phyloP scores from a whole-genome alignment of 1,139 yeast species.

The Pichiaceae sp. region DNA sequence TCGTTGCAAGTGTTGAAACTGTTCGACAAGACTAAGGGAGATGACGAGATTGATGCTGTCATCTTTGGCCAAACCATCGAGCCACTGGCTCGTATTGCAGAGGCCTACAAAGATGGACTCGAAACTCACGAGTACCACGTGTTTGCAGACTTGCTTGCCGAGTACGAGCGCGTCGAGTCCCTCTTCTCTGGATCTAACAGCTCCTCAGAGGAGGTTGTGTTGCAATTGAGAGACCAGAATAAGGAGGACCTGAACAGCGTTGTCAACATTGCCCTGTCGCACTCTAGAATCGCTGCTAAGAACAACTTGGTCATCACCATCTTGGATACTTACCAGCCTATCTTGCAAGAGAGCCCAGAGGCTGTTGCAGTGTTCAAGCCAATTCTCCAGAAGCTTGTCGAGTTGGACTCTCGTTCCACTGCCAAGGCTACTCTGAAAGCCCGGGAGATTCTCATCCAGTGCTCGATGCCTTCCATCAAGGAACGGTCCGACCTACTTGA shows the following conservation, averaged over 20 bases:
- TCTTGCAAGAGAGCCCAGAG: constrained; percentile 52
- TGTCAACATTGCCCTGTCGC: constrained; percentile 68
- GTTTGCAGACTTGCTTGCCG: constrained; percentile 58
- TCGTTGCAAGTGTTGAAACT: constrained; percentile 69
- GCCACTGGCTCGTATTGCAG: constrained; percentile 68
- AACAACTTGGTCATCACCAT: constrained; percentile 84
- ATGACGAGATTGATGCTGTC: constrained; percentile 27
- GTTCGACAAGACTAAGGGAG: constrained; percentile 44
- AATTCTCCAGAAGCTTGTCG: constrained; percentile 70
- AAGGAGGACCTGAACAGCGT: constrained; percentile 71
- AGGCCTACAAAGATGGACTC: constrained; percentile 65
- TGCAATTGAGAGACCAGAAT: constrained; percentile 80
- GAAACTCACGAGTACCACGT: constrained; percentile 76
- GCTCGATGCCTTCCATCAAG: constrained; percentile 90
- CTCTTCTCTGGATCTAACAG: constrained; percentile 64
- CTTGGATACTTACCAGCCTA: constrained; percentile 70
- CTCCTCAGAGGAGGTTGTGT: constrained; percentile 81
- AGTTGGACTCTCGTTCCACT: constrained; percentile 79
- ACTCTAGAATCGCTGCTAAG: constrained; percentile 88
- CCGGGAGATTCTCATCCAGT: constrained; percentile 90
- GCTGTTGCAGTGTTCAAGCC: constrained; percentile 66
- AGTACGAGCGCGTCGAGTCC: constrained; percentile 70
- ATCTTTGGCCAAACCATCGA: constrained; percentile 50
- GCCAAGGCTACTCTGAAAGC: constrained; percentile 96
- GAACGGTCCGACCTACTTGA: constrained; percentile 97